Evolutionary conservation across 805 yeast species (phyloP).

Genomic region (Zygotorulaspora chibaensis): DNA sequence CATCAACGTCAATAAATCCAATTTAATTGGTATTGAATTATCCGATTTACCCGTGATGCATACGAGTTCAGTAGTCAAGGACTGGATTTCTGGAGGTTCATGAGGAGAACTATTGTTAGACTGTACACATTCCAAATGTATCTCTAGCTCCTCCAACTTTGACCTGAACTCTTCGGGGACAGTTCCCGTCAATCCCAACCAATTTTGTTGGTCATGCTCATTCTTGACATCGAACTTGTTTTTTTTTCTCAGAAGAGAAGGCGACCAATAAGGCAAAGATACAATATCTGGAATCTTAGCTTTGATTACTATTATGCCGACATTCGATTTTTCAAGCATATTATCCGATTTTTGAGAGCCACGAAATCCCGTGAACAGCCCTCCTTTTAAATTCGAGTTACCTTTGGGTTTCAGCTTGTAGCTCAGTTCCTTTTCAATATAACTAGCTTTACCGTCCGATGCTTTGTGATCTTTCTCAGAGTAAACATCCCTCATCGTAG

Average conservation of each 20-base stretch:
- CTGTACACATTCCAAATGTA: slow-evolving; percentile 34
- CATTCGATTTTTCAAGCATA: slow-evolving; percentile 4
- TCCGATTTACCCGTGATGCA: slow-evolving; percentile 36
- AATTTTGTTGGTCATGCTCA: slow-evolving; percentile 36
- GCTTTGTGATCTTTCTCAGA: slow-evolving; percentile 3
- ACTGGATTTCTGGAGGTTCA: slow-evolving; percentile 32
- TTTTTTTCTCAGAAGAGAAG: slow-evolving; percentile 36
- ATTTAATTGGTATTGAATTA: slow-evolving; percentile 40
- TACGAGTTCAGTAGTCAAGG: slow-evolving; percentile 31
- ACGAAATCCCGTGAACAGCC: slow-evolving; percentile 27
- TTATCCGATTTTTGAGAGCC: slow-evolving; percentile 4
- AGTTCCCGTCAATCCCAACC: slow-evolving; percentile 26
- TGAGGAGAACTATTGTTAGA: slow-evolving; percentile 30
- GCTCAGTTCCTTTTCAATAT: slow-evolving; percentile 29
- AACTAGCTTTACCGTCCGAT: background rate
- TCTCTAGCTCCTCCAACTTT: slow-evolving; percentile 25
- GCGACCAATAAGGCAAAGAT: slow-evolving; percentile 36
- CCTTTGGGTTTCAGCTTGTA: slow-evolving; percentile 25
- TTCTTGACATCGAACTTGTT: slow-evolving; percentile 35
- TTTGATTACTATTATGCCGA: slow-evolving; percentile 33
- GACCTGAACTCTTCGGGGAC: slow-evolving; percentile 32
- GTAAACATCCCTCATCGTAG: slow-evolving; percentile 3
- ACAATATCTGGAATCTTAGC: slow-evolving; percentile 34
- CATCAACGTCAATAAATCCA: slow-evolving; percentile 34
- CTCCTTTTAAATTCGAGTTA: slow-evolving; percentile 17